Conservation (phyloP, 2,329 filamentous ascomycete species). For the Cordyceps cicadae region DNA sequence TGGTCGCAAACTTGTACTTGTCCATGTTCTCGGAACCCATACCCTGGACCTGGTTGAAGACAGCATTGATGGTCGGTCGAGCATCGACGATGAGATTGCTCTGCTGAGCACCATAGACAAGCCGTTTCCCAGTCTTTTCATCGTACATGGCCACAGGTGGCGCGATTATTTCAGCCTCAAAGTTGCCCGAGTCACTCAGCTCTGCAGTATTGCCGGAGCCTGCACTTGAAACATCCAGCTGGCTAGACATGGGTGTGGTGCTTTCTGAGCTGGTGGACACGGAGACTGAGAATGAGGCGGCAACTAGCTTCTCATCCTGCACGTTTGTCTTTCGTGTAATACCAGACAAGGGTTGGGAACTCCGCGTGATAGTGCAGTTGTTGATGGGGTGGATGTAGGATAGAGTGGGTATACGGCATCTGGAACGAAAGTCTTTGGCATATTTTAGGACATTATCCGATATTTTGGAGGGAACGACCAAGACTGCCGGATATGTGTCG, state of each 20-base stretch:
- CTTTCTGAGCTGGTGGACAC: conserved; percentile 26
- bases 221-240: conserved; percentile 37
- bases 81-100: conserved; percentile 94
- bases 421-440: conserved; percentile 79
- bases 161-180: conserved; percentile 60
- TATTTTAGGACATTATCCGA: conserved; percentile 98
- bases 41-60: conserved; percentile 88
- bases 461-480: conserved; percentile 79
- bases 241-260: conserved; percentile 34
- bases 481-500: conserved; percentile 78
- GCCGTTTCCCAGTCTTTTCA: conserved; percentile 50
- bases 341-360: conserved; percentile 84
- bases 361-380: conserved; percentile 92
- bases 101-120: conserved; percentile 86
- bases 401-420: conserved; percentile 77
- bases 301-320: conserved; percentile 89
- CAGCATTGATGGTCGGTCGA: conserved; percentile 85
- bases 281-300: conserved; percentile 67
- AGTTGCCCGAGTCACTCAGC: conserved; percentile 52
- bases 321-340: conserved; percentile 82
- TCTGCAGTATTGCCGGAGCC: conserved; percentile 35
- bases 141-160: conserved; percentile 37
- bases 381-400: conserved; percentile 96
- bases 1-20: conserved; percentile 85
- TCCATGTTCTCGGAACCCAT: conserved; percentile 97